Conservation (phyloP, 495 filamentous ascomycete genomes). For the Bombardia bombarda region DNA sequence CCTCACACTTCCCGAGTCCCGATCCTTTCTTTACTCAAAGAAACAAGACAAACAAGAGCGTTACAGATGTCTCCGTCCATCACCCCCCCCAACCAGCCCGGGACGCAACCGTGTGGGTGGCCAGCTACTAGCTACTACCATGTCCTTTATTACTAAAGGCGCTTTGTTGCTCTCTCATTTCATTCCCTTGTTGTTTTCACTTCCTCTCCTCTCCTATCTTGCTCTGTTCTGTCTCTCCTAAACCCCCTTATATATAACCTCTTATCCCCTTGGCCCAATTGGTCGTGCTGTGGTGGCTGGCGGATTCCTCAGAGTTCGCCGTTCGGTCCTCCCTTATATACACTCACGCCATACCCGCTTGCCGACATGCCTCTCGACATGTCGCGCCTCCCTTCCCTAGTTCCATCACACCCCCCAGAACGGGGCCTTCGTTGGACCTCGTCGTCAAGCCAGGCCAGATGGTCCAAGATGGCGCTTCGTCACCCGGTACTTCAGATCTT, state of each 20-base stretch:
- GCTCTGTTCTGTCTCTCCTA: background rate
- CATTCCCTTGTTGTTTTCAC: constrained; percentile 1
- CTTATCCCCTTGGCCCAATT: constrained; percentile 1
- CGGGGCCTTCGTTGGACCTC: constrained; percentile 11
- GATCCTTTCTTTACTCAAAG: too few species aligned
- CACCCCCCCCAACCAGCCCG: too few species aligned
- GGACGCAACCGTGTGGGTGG: background rate
- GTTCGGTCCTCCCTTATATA: background rate
- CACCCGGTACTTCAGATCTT: constrained; percentile 17
- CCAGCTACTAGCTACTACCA: background rate
- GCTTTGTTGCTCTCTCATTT: constrained; percentile 3
- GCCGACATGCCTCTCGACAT: constrained; percentile 20
- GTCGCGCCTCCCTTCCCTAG: constrained; percentile 17
- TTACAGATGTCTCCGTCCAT: too few species aligned
- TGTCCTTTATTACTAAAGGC: constrained; percentile 9
- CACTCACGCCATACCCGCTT: background rate
- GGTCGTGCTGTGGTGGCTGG: constrained; percentile 4
- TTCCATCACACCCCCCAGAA: constrained; percentile 10
- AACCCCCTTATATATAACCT: background rate
- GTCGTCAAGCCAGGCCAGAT: constrained; percentile 9
- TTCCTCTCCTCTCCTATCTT: constrained; percentile 4
- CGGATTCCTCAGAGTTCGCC: constrained; percentile 9
- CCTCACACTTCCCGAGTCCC: too few species aligned
- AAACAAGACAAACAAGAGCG: too few species aligned
- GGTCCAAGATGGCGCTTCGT: constrained; percentile 17